Conservation (phyloP, 2,329 filamentous ascomycete species). For the Ambrosiella beaveri region DNA sequence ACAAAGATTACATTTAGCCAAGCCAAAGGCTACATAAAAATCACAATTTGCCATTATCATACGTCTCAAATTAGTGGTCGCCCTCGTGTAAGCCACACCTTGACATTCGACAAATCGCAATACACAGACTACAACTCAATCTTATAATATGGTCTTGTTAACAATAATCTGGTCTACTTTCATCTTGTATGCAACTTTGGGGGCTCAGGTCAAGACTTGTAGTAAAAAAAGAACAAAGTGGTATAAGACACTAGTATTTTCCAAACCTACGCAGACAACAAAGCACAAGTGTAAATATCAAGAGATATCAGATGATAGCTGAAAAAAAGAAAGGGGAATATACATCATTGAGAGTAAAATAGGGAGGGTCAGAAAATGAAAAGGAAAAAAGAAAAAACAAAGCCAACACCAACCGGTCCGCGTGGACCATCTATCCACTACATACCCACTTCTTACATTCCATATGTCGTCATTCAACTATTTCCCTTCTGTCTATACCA, state of each 20-base stretch:
- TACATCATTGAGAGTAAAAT: not conserved
- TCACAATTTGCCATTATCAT: no score
- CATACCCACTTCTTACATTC: not conserved
- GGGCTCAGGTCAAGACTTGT: not conserved
- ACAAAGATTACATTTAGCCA: no score
- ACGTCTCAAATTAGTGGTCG: no score
- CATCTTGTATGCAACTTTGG: not conserved
- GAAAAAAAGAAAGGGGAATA: not conserved
- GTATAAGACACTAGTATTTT: not conserved
- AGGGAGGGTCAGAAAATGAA: not conserved
- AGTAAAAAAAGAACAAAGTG: not conserved
- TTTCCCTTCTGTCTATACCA: not conserved
- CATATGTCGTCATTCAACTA: not conserved
- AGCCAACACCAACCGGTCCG: not conserved
- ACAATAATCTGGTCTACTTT: not conserved
- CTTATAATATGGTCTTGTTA: no score
- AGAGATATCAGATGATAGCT: not conserved
- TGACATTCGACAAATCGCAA: no score
- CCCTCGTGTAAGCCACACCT: no score
- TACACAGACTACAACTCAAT: no score
- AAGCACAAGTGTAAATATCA: not conserved
- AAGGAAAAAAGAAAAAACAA: not conserved
- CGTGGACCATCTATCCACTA: not conserved
- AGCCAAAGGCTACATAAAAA: no score
- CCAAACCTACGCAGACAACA: not conserved